phyloP scores from a whole-genome alignment of 2,329 filamentous ascomycete genomes.

The Aspergillus sp. region DNA sequence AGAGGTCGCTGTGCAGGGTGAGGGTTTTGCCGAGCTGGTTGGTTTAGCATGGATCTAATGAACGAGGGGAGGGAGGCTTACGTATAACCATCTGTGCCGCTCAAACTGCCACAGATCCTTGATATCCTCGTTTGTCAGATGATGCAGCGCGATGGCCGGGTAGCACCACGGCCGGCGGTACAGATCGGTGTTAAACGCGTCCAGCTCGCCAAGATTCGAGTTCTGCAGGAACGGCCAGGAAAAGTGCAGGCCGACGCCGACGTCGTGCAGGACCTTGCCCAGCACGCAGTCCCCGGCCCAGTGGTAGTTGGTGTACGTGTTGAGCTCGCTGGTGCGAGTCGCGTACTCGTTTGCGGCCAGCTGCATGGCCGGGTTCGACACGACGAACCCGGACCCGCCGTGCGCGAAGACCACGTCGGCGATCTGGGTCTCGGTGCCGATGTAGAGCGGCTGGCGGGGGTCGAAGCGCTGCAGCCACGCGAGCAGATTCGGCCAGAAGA shows the following conservation, averaged over 20 bases:
- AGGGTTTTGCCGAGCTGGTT: conserved; percentile 8
- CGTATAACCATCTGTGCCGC: conserved; percentile 50
- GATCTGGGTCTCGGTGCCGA: conserved; percentile 47
- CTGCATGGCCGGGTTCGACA: conserved; percentile 43
- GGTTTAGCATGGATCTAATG: no score
- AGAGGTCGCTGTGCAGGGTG: conserved; percentile 29
- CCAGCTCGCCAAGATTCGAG: conserved; percentile 35
- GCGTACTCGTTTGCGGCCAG: conserved; percentile 36
- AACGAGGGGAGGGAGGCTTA: conserved; percentile 33
- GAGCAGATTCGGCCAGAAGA: conserved; percentile 45
- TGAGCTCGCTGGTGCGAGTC: conserved; percentile 32
- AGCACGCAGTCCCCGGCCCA: conserved; percentile 45
- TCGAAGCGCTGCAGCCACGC: conserved; percentile 46
- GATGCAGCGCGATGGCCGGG: conserved; percentile 42
- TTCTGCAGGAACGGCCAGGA: conserved; percentile 42
- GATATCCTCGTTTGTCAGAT: conserved; percentile 36
- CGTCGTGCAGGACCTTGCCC: conserved; percentile 38
- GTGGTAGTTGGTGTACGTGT: conserved; percentile 38
- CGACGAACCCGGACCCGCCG: conserved; percentile 44
- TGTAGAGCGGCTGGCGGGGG: conserved; percentile 39
- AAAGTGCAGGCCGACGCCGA: conserved; percentile 36
- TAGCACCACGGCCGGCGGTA: conserved; percentile 42
- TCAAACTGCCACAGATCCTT: conserved; percentile 39
- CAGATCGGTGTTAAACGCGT: conserved; percentile 32
- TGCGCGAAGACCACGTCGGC: conserved; percentile 43